phyloP scores from a whole-genome alignment of 345 rosid genomes.

The Eucalyptus caleyi region DNA sequence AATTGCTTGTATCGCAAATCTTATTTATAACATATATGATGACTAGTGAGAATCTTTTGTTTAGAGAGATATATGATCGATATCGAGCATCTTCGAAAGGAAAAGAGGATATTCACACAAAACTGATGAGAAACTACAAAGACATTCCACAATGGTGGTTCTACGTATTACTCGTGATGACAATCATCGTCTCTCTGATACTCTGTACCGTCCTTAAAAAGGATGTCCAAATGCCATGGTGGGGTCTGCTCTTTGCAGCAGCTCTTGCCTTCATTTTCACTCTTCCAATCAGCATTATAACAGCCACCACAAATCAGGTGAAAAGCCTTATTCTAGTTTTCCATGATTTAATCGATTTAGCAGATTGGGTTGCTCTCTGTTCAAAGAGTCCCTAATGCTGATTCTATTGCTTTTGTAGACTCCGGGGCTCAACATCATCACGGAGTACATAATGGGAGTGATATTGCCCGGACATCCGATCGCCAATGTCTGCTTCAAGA shows the following conservation, averaged over 20 bases:
- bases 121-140: neutral
- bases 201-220: neutral
- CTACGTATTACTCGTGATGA: neutral
- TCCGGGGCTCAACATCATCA: slow-evolving; percentile 79
- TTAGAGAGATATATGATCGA: neutral
- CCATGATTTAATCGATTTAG: neutral
- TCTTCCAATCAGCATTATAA: slow-evolving; percentile 6
- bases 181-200: neutral
- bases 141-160: slow-evolving; percentile 9
- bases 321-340: neutral
- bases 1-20: neutral
- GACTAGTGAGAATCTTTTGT: neutral
- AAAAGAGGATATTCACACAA: slow-evolving; percentile 2
- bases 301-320: slow-evolving; percentile 10
- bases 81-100: neutral
- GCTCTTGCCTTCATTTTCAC: slow-evolving; percentile 4
- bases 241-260: slow-evolving; percentile 1
- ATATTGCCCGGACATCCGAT: slow-evolving; percentile 80
- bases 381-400: neutral
- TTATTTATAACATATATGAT: neutral
- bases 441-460: slow-evolving; percentile 77
- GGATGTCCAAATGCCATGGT: slow-evolving; percentile 7
- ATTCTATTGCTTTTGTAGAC: slow-evolving; percentile 27
- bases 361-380: neutral
- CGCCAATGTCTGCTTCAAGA: slow-evolving; percentile 89